Evolutionary conservation across 257 asterid genomes (phyloP).

Genomic region (Capsicum rhomboideum): DNA sequence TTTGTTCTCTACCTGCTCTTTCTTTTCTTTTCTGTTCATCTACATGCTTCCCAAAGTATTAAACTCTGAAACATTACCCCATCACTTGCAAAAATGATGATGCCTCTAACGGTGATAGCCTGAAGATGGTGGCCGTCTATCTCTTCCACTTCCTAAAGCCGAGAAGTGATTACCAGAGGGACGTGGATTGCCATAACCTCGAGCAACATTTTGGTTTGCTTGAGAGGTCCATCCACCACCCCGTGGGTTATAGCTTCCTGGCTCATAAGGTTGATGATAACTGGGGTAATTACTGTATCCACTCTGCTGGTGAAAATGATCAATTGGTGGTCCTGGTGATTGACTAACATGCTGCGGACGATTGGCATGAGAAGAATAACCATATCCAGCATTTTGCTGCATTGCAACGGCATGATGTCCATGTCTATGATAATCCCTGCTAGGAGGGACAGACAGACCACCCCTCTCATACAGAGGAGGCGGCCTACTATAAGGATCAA

Average conservation of each 20-base stretch:
- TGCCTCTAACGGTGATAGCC: slow-evolving; percentile 40
- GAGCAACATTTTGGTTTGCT: slow-evolving; percentile 27
- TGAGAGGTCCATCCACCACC: slow-evolving; percentile 30
- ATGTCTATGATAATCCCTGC: slow-evolving; percentile 29
- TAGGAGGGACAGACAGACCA: slow-evolving; percentile 18
- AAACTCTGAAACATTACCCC: neutral
- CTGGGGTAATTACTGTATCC: slow-evolving; percentile 26
- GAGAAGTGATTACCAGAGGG: slow-evolving; percentile 55
- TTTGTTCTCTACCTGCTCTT: neutral
- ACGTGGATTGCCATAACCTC: slow-evolving; percentile 40
- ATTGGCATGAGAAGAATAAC: slow-evolving; percentile 31
- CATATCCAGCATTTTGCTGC: slow-evolving; percentile 28
- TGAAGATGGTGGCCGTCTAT: slow-evolving; percentile 50
- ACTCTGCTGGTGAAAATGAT: slow-evolving; percentile 20
- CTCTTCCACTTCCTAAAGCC: slow-evolving; percentile 48
- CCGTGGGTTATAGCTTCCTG: slow-evolving; percentile 18
- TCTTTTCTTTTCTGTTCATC: neutral
- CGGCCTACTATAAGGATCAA: slow-evolving; percentile 26
- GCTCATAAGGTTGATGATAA: slow-evolving; percentile 29
- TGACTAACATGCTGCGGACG: slow-evolving; percentile 20
- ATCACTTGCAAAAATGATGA: neutral
- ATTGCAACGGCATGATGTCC: slow-evolving; percentile 38
- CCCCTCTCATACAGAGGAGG: slow-evolving; percentile 26
- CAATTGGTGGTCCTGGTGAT: slow-evolving; percentile 25
- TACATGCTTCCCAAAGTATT: too few species aligned